Evolutionary conservation across 2,329 filamentous ascomycete species (phyloP).

Genomic region (Monosporascus sp.): DNA sequence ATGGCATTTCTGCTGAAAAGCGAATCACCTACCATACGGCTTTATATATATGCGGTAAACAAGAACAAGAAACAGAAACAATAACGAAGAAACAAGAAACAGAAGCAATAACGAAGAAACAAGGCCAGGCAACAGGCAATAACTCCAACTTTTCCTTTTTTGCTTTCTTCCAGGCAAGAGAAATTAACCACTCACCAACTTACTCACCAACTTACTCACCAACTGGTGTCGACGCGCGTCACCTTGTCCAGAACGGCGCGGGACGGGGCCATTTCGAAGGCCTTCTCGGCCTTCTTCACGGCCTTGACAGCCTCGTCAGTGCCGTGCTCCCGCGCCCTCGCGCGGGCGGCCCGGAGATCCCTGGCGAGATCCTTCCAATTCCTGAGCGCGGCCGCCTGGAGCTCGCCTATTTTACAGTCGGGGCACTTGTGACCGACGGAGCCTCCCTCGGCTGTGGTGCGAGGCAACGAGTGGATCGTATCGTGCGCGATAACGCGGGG

Average conservation of each 20-base stretch:
- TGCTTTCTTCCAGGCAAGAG: background rate
- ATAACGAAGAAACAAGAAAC: background rate
- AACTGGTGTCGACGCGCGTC: background rate
- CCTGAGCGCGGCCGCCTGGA: slow-evolving; percentile 1
- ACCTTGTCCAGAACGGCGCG: background rate
- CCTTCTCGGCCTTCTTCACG: slow-evolving; percentile 8
- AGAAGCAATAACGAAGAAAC: background rate
- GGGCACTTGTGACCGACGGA: slow-evolving; percentile 14
- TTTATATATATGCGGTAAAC: no score
- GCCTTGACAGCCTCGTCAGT: slow-evolving; percentile 5
- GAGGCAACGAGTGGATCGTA: slow-evolving; percentile 27
- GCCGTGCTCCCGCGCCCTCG: background rate
- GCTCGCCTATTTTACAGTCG: slow-evolving; percentile 8
- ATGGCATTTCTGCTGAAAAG: no score
- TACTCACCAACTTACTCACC: background rate
- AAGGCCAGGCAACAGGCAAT: background rate
- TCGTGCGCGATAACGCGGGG: slow-evolving; percentile 21
- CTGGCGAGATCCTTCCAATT: slow-evolving; percentile 4
- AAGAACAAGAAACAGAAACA: background rate
- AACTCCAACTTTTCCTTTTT: no score
- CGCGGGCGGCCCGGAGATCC: slow-evolving; percentile 7
- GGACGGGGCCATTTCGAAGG: slow-evolving; percentile 7
- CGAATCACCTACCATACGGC: no score
- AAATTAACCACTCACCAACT: background rate
- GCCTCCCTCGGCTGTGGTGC: slow-evolving; percentile 27